phyloP scores from a whole-genome alignment of 495 filamentous ascomycete species.

The Penicillium herquei region DNA sequence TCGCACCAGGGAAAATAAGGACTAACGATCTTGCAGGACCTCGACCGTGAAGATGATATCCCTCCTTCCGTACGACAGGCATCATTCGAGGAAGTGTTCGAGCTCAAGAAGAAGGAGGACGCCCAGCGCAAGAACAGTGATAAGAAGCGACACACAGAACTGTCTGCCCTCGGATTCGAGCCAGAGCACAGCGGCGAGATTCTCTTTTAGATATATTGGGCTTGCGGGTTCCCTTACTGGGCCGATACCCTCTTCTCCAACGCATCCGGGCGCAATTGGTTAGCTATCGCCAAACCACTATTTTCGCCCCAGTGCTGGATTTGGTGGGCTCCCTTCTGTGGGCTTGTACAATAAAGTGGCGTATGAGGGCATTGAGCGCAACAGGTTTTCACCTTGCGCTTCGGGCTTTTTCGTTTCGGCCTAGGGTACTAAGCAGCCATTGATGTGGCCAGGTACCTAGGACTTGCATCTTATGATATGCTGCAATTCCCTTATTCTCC shows the following conservation, averaged over 20 bases:
- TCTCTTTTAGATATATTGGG: slow-evolving; percentile 49
- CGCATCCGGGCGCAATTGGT: not conserved
- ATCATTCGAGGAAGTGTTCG: slow-evolving; percentile 66
- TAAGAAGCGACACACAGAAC: slow-evolving; percentile 64
- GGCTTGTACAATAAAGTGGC: not conserved
- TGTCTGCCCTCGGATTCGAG: slow-evolving; percentile 79
- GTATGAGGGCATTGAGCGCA: not conserved
- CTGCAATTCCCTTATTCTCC: not conserved
- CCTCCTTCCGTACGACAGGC: slow-evolving; percentile 68
- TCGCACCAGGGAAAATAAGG: not conserved
- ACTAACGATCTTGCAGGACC: slow-evolving; percentile 53
- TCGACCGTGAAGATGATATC: slow-evolving; percentile 89
- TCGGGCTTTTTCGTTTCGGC: no score
- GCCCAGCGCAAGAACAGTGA: slow-evolving; percentile 66
- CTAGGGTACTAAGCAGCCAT: not conserved
- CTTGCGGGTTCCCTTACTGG: slow-evolving; percentile 1
- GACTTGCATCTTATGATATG: not conserved
- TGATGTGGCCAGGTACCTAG: not conserved
- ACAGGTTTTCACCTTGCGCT: not conserved
- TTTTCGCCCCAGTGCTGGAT: no score
- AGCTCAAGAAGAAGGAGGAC: slow-evolving; percentile 67
- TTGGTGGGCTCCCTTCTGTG: not conserved
- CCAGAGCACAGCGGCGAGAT: slow-evolving; percentile 78
- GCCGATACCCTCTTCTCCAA: not conserved
- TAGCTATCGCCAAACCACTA: not conserved